A percentile compares a stretch with the other conserved stretches of the same genome.
phyloP scores from a whole-genome alignment of 2,329 filamentous ascomycete genomes.

The Alternaria triticimaculans region DNA sequence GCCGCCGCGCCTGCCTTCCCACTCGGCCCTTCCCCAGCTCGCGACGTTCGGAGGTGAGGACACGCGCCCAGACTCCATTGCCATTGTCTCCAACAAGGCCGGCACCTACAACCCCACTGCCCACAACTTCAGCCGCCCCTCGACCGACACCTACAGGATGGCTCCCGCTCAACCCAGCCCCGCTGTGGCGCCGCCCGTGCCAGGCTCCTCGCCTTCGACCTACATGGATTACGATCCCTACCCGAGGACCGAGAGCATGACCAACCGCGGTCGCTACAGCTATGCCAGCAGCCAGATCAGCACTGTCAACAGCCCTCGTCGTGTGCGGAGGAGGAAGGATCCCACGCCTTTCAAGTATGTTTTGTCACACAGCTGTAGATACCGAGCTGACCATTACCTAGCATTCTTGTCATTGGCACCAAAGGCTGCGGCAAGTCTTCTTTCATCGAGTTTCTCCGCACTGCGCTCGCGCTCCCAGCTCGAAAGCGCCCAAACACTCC shows the following conservation, averaged over 20 bases:
- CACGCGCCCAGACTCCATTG: constrained; percentile 66
- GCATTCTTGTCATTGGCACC: constrained; percentile 88
- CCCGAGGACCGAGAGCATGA: constrained; percentile 90
- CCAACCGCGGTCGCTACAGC: constrained; percentile 92
- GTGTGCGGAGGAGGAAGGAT: constrained; percentile 92
- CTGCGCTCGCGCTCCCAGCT: constrained; percentile 79
- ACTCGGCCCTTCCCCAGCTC: constrained; percentile 57
- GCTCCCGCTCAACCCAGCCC: constrained; percentile 40
- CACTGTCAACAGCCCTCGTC: constrained; percentile 89
- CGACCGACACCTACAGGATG: constrained; percentile 43
- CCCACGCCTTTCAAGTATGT: constrained; percentile 98
- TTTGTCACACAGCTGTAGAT: background rate
- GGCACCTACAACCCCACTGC: constrained; percentile 34
- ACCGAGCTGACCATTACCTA: constrained; percentile 49
- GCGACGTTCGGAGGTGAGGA: constrained; percentile 69
- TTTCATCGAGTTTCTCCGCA: constrained; percentile 94
- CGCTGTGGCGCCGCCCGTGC: constrained; percentile 60
- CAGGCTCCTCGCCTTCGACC: constrained; percentile 42
- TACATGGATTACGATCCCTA: constrained; percentile 76
- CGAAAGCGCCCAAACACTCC: constrained; percentile 69
- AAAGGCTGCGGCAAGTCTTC: constrained; percentile 92
- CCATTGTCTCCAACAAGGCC: constrained; percentile 67
- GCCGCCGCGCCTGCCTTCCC: constrained; percentile 64
- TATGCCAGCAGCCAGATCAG: constrained; percentile 92
- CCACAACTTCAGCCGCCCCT: constrained; percentile 47